These are phyloP conservation scores for Scleromitrula shiraiana DNA, from an alignment of 2,329 filamentous ascomycete genomes.

Conservation along the genomic window DNA sequence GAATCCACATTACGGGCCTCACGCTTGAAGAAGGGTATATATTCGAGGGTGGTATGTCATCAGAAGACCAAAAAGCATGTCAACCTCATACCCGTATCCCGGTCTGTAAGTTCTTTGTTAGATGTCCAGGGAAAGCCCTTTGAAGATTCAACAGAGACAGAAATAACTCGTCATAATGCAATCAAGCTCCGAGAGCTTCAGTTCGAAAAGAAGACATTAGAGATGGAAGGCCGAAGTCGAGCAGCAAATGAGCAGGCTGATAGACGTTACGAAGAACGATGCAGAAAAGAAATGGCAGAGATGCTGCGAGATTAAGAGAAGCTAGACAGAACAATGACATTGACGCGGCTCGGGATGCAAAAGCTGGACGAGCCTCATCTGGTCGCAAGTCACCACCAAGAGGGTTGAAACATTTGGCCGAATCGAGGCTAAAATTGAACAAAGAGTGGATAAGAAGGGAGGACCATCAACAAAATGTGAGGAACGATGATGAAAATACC, in stretches of 20 bases:
- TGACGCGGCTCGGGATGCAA: background rate
- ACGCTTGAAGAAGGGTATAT: background rate
- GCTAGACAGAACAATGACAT: background rate
- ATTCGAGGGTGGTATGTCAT: background rate
- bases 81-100: background rate
- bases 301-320: background rate
- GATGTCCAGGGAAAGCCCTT: background rate
- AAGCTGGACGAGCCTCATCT: too few relatives aligned
- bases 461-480: background rate
- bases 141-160: background rate
- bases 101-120: too few relatives aligned
- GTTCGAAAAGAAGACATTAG: background rate
- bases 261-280: conserved; percentile 1
- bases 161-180: too few relatives aligned
- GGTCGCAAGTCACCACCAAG: background rate
- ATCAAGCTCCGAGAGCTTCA: conserved; percentile 1
- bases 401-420: background rate
- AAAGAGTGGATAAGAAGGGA: background rate
- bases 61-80: too few relatives aligned
- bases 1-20: conserved; percentile 4
- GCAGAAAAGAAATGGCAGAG: background rate
- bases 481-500: background rate
- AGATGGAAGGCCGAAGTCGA: conserved; percentile 5
- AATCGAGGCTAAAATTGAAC: background rate
- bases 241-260: conserved; percentile 4